phyloP scores from a whole-genome alignment of 106 monocot species.

The Dendrobium chrysotoxum region DNA sequence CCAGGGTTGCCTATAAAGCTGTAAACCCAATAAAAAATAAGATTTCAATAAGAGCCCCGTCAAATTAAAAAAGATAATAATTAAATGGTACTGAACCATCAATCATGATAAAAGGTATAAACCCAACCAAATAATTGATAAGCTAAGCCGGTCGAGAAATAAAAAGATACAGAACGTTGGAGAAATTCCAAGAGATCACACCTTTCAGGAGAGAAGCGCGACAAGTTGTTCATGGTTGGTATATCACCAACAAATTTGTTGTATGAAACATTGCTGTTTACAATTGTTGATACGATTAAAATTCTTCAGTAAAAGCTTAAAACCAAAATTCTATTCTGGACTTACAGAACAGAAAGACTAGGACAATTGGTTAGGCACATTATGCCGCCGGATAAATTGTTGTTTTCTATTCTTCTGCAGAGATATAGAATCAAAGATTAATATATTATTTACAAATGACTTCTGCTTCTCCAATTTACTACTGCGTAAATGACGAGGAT shows the following conservation, averaged over 20 bases:
- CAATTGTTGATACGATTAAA: background rate
- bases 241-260: slow-evolving; percentile 69
- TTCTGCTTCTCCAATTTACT: background rate
- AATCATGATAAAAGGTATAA: too few relatives aligned
- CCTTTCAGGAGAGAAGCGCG: slow-evolving; percentile 81
- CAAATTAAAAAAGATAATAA: background rate
- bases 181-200: slow-evolving; percentile 10
- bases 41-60: background rate
- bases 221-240: slow-evolving; percentile 74
- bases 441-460: background rate
- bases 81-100: too few relatives aligned
- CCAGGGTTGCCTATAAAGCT: slow-evolving; percentile 91
- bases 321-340: background rate
- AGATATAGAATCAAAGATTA: background rate
- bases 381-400: slow-evolving; percentile 77
- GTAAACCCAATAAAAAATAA: slow-evolving; percentile 5
- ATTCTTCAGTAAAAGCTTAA: background rate
- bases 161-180: background rate
- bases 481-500: slow-evolving; percentile 3
- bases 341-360: slow-evolving; percentile 80
- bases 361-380: slow-evolving; percentile 53
- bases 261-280: slow-evolving; percentile 76
- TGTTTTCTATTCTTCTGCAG: slow-evolving; percentile 55
- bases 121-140: too few relatives aligned
- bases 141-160: background rate